These are phyloP conservation scores for Ophiocordyceps sinensis DNA, from an alignment of 2,329 filamentous ascomycete genomes.

Conservation along the genomic window DNA sequence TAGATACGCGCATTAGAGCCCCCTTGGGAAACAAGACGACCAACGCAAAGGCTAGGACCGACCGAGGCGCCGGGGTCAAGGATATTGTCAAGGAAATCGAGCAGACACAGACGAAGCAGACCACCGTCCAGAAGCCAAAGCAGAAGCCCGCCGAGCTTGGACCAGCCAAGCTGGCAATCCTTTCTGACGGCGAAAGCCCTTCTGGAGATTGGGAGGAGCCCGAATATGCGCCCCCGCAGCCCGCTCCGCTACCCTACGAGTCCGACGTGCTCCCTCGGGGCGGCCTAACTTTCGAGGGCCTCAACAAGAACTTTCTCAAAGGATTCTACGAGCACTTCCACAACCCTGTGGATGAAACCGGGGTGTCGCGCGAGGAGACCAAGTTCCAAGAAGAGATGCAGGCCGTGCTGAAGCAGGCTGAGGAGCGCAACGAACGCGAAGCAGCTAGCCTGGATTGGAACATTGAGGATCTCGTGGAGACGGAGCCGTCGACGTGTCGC, in stretches of 20 bases:
- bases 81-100: conserved; percentile 46
- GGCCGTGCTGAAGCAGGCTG: conserved; percentile 38
- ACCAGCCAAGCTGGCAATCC: conserved; percentile 46
- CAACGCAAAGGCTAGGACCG: conserved; percentile 67
- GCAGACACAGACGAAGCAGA: conserved; percentile 47
- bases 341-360: conserved; percentile 52
- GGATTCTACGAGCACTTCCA: conserved; percentile 47
- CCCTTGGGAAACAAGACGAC: conserved; percentile 91
- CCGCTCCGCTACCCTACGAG: conserved; percentile 50
- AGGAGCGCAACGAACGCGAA: conserved; percentile 53
- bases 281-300: conserved; percentile 38
- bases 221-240: conserved; percentile 76
- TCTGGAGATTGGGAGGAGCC: conserved; percentile 52
- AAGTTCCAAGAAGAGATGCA: conserved; percentile 41
- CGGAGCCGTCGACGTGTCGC: conserved; percentile 4
- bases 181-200: conserved; percentile 34
- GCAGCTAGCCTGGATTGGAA: conserved; percentile 50
- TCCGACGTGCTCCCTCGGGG: conserved; percentile 52
- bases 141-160: conserved; percentile 37
- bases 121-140: conserved; percentile 43
- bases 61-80: conserved; percentile 54
- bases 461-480: conserved; percentile 38
- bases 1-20: conserved; percentile 47
- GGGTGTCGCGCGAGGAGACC: conserved; percentile 46
- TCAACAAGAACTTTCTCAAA: conserved; percentile 45